These are phyloP conservation scores for Psilocybe cubensis DNA, from an alignment of 768 basidiomycete genomes.

Conservation along the genomic window DNA sequence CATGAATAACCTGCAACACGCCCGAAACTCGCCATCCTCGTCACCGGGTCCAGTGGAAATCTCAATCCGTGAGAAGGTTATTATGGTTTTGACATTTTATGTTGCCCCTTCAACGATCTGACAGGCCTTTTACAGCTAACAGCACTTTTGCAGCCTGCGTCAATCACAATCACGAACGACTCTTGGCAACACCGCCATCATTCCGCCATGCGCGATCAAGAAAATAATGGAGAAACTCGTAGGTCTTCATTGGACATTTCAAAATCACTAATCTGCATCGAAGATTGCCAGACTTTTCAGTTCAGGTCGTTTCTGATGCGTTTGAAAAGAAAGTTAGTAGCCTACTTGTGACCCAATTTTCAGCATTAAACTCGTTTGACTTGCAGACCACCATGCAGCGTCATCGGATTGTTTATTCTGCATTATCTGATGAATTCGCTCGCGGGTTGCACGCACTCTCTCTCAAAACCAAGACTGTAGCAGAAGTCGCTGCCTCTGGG, in stretches of 20 bases:
- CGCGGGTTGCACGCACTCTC: slow-evolving; percentile 79
- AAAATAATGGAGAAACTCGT: slow-evolving; percentile 82
- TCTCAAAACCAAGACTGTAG: slow-evolving; percentile 70
- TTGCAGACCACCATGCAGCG: slow-evolving; percentile 74
- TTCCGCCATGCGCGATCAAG: slow-evolving; percentile 74
- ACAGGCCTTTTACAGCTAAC: slow-evolving; percentile 53
- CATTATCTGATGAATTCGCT: slow-evolving; percentile 70
- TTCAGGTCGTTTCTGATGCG: slow-evolving; percentile 70
- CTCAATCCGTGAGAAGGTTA: slow-evolving; percentile 22
- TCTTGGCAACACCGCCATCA: slow-evolving; percentile 89
- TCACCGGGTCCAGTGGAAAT: slow-evolving; percentile 22
- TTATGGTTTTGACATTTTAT: slow-evolving; percentile 2
- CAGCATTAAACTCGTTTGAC: slow-evolving; percentile 11
- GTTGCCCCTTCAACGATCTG: slow-evolving; percentile 12
- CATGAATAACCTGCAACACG: slow-evolving; percentile 10
- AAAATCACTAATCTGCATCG: not conserved
- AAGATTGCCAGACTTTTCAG: slow-evolving; percentile 62
- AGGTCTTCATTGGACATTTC: slow-evolving; percentile 34
- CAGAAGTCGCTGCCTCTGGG: slow-evolving; percentile 37
- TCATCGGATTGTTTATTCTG: slow-evolving; percentile 78
- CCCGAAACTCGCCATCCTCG: slow-evolving; percentile 1
- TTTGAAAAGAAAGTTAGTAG: slow-evolving; percentile 73
- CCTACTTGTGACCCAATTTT: slow-evolving; percentile 2
- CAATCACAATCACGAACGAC: slow-evolving; percentile 75
- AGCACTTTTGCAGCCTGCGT: slow-evolving; percentile 59